Percentiles rank a stretch among this genome's conserved stretches.
Conservation (phyloP, 2,329 filamentous ascomycete genomes). For the Diaporthe australafricana region DNA sequence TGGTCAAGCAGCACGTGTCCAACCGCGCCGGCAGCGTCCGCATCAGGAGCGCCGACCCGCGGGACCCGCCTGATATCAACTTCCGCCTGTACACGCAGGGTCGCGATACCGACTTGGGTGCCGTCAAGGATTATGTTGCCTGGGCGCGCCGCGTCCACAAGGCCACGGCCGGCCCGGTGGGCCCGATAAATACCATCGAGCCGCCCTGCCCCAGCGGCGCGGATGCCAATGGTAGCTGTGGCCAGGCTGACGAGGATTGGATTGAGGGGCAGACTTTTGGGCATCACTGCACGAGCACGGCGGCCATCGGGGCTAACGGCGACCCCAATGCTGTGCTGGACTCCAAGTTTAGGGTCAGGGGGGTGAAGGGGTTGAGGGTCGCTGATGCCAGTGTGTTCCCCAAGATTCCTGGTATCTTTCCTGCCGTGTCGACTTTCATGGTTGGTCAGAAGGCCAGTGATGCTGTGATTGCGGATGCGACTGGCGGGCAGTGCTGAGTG, state of each 20-base stretch:
- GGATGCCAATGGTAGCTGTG: constrained; percentile 41
- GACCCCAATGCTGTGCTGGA: constrained; percentile 67
- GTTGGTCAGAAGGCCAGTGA: constrained; percentile 72
- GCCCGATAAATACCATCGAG: constrained; percentile 42
- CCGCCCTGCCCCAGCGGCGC: constrained; percentile 40
- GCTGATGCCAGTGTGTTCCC: constrained; percentile 68
- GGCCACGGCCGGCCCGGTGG: constrained; percentile 34
- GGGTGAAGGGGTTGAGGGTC: constrained; percentile 63
- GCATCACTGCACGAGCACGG: constrained; percentile 66
- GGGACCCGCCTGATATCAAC: constrained; percentile 71
- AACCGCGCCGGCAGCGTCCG: constrained; percentile 74
- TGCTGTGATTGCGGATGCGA: constrained; percentile 55
- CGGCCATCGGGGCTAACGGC: constrained; percentile 62
- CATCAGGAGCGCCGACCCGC: constrained; percentile 69
- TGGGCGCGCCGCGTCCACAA: constrained; percentile 44
- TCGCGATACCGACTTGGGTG: constrained; percentile 56
- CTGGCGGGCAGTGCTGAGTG: not conserved
- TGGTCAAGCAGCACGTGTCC: constrained; percentile 55
- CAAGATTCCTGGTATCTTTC: constrained; percentile 58
- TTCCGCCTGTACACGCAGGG: constrained; percentile 68
- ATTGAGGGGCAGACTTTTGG: constrained; percentile 59
- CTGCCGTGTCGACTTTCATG: constrained; percentile 67
- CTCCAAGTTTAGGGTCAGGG: constrained; percentile 64
- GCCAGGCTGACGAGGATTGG: constrained; percentile 49
- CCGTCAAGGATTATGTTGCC: constrained; percentile 49